Evolutionary conservation across 495 filamentous ascomycete species (phyloP), one percentile per base, ranked within the genome.

Genomic region (Achaetomiella virescens): DNA sequence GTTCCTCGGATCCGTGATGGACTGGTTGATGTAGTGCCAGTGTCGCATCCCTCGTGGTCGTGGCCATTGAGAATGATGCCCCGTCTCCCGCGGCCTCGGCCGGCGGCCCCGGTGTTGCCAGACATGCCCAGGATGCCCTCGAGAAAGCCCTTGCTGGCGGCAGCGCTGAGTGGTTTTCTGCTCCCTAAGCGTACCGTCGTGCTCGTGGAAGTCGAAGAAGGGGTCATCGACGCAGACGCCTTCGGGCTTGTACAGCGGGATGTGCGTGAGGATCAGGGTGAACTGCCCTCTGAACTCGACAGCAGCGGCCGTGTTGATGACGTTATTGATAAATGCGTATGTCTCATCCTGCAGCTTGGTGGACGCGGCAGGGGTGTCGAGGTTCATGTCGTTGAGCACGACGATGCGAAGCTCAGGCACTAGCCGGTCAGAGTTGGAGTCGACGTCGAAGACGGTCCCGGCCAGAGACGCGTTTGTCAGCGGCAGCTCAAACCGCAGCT

Each of bases 21-120:
- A 55, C 52, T 81, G 79, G 61, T 85, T 80, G 52, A 89, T 79
- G 61, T 78, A 90, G 72, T 98, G 93, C 47, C 86, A 84, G 83
- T 85, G 69, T 97, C 91, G 63, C 93, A 98, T 3, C 93, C 93
- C 53, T 87, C 85, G 63, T 98, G 93, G 63, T 98, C 93, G 62
- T 98, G 93, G 0, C 93, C 93, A 14, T 89, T 96, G 6, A 98
- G 70, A 12, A 98, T 82, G 10, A 97, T 65, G 11, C 82, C 84
- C 12, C 58, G 64, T 15, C 86, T 73, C 3, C 89, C 89, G 31
- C 68, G 66, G 4, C 87, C 88, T 11, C 70, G 64, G 11, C 69
- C 78, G 2, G 78, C 69, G 0, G 79, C 82, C 38, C 74, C 65
- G 14, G 66, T 57, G 27, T 85, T 77, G 0, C 82, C 82, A 59